Evolutionary conservation across 495 filamentous ascomycete genomes (phyloP), one percentile per base, ranked within the genome.

Genomic region (Tricharina praecox): DNA sequence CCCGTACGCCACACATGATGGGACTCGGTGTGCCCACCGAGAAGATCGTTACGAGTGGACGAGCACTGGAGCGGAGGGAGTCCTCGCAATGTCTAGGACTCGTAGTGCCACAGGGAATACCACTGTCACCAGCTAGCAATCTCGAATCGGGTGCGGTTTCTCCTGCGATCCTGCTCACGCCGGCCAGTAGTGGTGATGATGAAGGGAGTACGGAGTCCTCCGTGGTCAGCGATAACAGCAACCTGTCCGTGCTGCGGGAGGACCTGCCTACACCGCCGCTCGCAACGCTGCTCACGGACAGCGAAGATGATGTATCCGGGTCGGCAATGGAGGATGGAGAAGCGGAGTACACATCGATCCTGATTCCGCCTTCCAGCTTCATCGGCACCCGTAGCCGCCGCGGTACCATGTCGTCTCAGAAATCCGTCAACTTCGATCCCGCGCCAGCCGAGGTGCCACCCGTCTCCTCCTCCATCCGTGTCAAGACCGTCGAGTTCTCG

Each of bases 1-100:
- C 21, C 23, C 21, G 40, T 25, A 43, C 40, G 8, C 40, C 40
- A 18, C 21, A 23, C 4, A 37, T 37, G 2, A 16, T 21, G 37
- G 40, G 40, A 11, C 23, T 43, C 1, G 40, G 40, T 24, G 40
- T 43, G 19, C 40, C 40, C 11, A 23, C 40, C 20, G 40, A 43
- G 24, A 43, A 43, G 18, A 5, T 5, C 15, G 23, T 26, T 24
- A 24, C 40, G 2, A 24, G 13, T 10, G 40, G 40, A 15, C n/a
- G 37, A n/a, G 11, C 37, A 2, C 40, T 43, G 18, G 40, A 26
- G 40, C 21, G 40, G 11, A 43, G 23, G 20, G 11, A 24, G 2
- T 11, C 9, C 24, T 25, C 9, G 7, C 40, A 13, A 5, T 43
- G 40, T 23, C 20, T 43, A 25, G 19, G 10, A 11, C 21, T 23